Percentiles rank a stretch among this genome's conserved stretches.
Conservation (phyloP, 495 filamentous ascomycete species). For the Neurospora sp. region DNA sequence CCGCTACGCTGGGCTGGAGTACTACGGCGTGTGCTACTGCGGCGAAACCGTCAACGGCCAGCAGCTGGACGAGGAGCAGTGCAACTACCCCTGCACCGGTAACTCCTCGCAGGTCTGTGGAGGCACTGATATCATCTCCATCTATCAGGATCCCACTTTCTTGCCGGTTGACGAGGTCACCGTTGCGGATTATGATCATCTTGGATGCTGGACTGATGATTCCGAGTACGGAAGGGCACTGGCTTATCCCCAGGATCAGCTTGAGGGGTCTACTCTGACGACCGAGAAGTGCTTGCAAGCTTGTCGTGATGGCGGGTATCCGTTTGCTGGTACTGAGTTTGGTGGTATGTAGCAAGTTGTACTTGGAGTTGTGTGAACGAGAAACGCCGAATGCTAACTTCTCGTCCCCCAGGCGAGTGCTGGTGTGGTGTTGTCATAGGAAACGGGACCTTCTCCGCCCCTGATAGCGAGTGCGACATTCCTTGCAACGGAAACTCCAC, state of each 20-base stretch:
- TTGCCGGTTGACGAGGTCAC: slow-evolving; percentile 25
- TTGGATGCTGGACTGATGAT: slow-evolving; percentile 51
- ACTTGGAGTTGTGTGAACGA: slow-evolving; percentile 2
- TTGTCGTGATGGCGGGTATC: slow-evolving; percentile 36
- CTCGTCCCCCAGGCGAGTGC: slow-evolving; percentile 23
- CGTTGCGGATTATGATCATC: slow-evolving; percentile 33
- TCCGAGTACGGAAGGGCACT: slow-evolving; percentile 36
- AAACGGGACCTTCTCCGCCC: slow-evolving; percentile 33
- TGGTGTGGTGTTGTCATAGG: slow-evolving; percentile 38
- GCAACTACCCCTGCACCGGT: slow-evolving; percentile 38
- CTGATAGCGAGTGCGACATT: slow-evolving; percentile 31
- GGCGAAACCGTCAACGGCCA: slow-evolving; percentile 33
- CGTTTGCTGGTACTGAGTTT: slow-evolving; percentile 43
- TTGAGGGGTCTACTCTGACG: slow-evolving; percentile 28
- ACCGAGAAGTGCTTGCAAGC: slow-evolving; percentile 35
- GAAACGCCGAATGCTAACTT: not conserved
- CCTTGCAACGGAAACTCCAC: slow-evolving; percentile 37
- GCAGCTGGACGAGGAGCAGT: slow-evolving; percentile 23
- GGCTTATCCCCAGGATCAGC: slow-evolving; percentile 31
- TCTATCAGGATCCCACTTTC: slow-evolving; percentile 46
- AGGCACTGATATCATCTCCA: slow-evolving; percentile 32
- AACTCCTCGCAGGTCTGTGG: slow-evolving; percentile 38
- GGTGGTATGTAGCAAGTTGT: slow-evolving; percentile 23
- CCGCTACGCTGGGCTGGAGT: slow-evolving; percentile 45
- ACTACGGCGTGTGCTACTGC: slow-evolving; percentile 46